Evolutionary conservation across 441 rosid genomes (phyloP).

Genomic region (Brassica balearica): DNA sequence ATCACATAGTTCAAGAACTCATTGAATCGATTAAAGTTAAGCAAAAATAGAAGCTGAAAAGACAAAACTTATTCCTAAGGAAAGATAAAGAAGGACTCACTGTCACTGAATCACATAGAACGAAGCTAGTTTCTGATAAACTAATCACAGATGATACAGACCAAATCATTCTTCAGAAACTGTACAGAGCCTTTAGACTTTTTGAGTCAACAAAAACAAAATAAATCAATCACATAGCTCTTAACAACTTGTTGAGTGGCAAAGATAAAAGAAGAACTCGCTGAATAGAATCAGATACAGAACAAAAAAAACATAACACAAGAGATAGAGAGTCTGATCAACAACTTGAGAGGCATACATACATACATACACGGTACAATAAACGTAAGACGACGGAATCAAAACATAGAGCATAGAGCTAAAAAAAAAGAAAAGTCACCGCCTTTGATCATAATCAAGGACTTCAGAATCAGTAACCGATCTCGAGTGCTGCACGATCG

Average conservation of each 20-base stretch:
- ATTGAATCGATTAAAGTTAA: too few relatives aligned
- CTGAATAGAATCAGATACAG: background rate
- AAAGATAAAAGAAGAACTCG: too few relatives aligned
- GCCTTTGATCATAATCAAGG: conserved; percentile 64
- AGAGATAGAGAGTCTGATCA: conserved; percentile 4
- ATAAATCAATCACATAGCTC: too few relatives aligned
- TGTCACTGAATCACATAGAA: too few relatives aligned
- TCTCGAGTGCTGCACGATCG: conserved; percentile 71
- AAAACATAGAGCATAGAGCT: background rate
- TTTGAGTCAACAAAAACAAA: background rate
- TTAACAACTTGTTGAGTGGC: background rate
- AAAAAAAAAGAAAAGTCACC: conserved; percentile 23
- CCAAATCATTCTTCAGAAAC: background rate
- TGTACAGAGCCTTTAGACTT: too few relatives aligned
- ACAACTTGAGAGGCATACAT: conserved; percentile 34
- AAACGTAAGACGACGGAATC: too few relatives aligned
- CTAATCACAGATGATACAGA: conserved; percentile 4
- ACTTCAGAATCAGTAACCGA: conserved; percentile 74
- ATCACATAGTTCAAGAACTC: too few relatives aligned
- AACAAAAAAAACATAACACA: conserved; percentile 9
- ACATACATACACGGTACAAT: conserved; percentile 32
- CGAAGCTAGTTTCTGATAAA: too few relatives aligned
- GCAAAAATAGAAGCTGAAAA: background rate
- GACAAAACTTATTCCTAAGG: background rate
- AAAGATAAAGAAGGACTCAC: too few relatives aligned